Evolutionary conservation across 371 early-diverging fungal species (phyloP).

Genomic region (Mortierella sp.): DNA sequence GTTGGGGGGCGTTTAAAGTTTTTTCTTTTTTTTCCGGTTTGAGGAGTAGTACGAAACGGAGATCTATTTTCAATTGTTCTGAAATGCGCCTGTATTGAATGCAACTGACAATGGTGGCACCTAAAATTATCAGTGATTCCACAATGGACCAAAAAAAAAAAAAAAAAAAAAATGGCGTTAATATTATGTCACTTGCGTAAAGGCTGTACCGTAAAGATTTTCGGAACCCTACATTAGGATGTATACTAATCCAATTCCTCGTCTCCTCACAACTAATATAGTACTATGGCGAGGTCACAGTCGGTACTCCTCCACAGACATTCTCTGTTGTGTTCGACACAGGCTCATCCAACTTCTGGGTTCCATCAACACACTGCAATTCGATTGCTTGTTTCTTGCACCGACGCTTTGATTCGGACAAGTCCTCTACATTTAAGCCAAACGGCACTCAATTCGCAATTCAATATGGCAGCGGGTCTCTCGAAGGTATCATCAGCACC

Average conservation of each 20-base stretch:
- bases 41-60: neutral
- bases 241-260: neutral
- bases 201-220: too few relatives aligned
- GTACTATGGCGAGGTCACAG: constrained; percentile 89
- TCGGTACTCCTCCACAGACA: constrained; percentile 89
- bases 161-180: neutral
- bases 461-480: constrained; percentile 91
- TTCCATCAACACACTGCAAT: constrained; percentile 93
- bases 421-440: constrained; percentile 76
- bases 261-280: constrained; percentile 30
- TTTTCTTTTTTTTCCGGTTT: neutral
- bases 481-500: constrained; percentile 91
- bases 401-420: constrained; percentile 80
- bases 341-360: constrained; percentile 96
- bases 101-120: neutral
- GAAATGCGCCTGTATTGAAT: constrained; percentile 2
- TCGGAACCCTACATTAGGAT: too few relatives aligned
- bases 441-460: constrained; percentile 95
- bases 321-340: constrained; percentile 97
- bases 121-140: neutral
- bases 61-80: neutral
- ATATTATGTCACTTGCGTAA: neutral
- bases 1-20: neutral
- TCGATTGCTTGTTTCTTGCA: constrained; percentile 97
- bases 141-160: neutral